Base-by-base conservation (phyloP, 2,329 filamentous ascomycete genomes). In the Sclerotinia nivalis region DNA sequence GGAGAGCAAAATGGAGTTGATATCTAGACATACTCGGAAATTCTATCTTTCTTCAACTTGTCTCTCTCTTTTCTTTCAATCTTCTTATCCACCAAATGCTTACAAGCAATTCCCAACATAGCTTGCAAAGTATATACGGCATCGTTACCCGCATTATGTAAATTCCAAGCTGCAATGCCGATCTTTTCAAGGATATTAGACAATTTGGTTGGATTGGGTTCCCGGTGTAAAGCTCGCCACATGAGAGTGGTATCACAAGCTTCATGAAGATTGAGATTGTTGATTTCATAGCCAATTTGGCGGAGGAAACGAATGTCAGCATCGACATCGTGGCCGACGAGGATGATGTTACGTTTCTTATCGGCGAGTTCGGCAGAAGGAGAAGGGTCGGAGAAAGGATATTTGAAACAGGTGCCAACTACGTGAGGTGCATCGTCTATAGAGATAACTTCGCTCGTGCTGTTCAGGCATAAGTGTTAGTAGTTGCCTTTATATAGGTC, bases 111-210 rank as follows among this genome's bases (percentile, higher is more conserved):
- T 7, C 82, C 87, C 9, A 97, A 79, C 84, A 96, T 86, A 10
- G 88, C 90, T 72, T 90, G 88, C 72, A 97, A 80, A 0, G 93
- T 95, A 78, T 91, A 96, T 1, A 89, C 86, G 0, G 93, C 93
- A 77, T 97, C 93, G 73, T 97, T 97, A 1, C 93, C 89, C 0
- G 90, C 93, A 76, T 97, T 97, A 80, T 97, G 93, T n/a, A 95
- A 83, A 74, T 91, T 84, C 79, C 83, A 86, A 55, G 84, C 86
- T 0, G 81, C 75, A 12, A 96, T 86, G 3, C 85, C 86, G 40
- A 97, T 82, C 8, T 90, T 84, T 8, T 80, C 76, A 34, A 97
- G 85, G 20, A 96, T 83, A 8, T 75, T 81, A 0, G 81, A 82
- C 2, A 98, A 84, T 1, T 85, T 86, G 20, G 85, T 84, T 4